Percentiles rank a stretch among this genome's conserved stretches.
Evolutionary conservation across 129 eudicot species (phyloP).

Genomic region (Silybum marianum): DNA sequence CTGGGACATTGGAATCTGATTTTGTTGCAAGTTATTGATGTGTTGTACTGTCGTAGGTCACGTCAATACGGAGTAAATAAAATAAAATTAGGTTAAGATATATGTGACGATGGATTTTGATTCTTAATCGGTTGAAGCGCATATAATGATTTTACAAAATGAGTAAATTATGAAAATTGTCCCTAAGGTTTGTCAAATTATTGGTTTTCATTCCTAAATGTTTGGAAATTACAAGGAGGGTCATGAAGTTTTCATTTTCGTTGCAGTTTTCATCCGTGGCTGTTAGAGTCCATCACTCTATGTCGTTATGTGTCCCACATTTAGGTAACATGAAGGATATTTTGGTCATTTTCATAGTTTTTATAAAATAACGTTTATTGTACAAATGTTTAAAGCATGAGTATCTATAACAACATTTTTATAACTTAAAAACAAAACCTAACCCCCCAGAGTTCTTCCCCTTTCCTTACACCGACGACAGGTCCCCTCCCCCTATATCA

Average conservation of each 20-base stretch:
- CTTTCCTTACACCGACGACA: neutral
- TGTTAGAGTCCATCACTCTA: neutral
- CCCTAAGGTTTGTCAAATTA: neutral
- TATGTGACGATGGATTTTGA: neutral
- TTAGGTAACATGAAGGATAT: neutral
- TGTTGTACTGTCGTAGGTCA: neutral
- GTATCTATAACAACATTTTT: neutral
- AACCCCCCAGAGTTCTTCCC: neutral
- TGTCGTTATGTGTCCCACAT: neutral
- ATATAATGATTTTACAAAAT: neutral
- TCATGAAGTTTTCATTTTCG: neutral
- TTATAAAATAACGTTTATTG: neutral
- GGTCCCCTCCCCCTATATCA: neutral
- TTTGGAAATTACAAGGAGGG: neutral
- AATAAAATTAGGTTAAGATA: neutral
- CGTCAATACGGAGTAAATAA: neutral
- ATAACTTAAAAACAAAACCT: neutral
- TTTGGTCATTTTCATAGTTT: neutral
- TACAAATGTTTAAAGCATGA: neutral
- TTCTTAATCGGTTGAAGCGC: too few relatives aligned
- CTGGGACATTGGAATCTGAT: neutral
- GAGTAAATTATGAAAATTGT: neutral
- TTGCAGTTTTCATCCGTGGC: neutral
- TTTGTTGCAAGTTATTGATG: neutral
- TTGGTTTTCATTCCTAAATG: neutral